Conservation (phyloP, 352 stramenopile species). For the Globisporangium heterothallicum region DNA sequence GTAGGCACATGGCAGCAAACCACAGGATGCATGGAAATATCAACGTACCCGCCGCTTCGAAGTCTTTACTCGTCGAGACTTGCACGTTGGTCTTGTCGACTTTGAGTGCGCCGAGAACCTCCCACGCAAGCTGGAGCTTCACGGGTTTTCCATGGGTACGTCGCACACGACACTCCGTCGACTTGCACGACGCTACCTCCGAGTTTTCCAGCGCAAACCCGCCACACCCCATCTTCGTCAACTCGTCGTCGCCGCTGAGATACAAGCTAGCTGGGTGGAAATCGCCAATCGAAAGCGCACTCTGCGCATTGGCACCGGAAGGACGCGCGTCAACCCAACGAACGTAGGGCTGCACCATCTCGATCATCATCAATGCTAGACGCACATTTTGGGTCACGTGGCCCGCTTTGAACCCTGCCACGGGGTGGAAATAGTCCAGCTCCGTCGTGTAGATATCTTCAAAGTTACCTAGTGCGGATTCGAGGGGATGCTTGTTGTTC, state of each 20-base stretch:
- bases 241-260: slow-evolving; percentile 25
- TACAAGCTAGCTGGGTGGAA: slow-evolving; percentile 53
- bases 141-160: slow-evolving; percentile 16
- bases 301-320: background rate
- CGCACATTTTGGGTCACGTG: slow-evolving; percentile 95
- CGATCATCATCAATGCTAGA: slow-evolving; percentile 91
- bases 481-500: slow-evolving; percentile 80
- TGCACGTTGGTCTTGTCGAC: slow-evolving; percentile 72
- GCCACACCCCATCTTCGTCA: slow-evolving; percentile 53
- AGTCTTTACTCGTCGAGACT: slow-evolving; percentile 45
- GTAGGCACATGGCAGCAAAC: background rate
- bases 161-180: slow-evolving; percentile 29
- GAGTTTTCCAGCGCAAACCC: slow-evolving; percentile 24
- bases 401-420: slow-evolving; percentile 53
- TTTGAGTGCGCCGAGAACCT: slow-evolving; percentile 70
- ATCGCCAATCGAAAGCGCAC: background rate
- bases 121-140: slow-evolving; percentile 71
- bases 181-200: slow-evolving; percentile 46
- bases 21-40: background rate
- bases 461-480: slow-evolving; percentile 62
- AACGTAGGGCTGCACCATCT: slow-evolving; percentile 94
- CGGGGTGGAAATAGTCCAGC: slow-evolving; percentile 51
- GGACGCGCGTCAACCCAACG: slow-evolving; percentile 51
- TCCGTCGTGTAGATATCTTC: slow-evolving; percentile 64
- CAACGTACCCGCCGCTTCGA: slow-evolving; percentile 26